A percentile compares a stretch with the other conserved stretches of the same genome.
Evolutionary conservation across 371 early-diverging fungal genomes (phyloP).

Genomic region (Aphelidium insulamus): DNA sequence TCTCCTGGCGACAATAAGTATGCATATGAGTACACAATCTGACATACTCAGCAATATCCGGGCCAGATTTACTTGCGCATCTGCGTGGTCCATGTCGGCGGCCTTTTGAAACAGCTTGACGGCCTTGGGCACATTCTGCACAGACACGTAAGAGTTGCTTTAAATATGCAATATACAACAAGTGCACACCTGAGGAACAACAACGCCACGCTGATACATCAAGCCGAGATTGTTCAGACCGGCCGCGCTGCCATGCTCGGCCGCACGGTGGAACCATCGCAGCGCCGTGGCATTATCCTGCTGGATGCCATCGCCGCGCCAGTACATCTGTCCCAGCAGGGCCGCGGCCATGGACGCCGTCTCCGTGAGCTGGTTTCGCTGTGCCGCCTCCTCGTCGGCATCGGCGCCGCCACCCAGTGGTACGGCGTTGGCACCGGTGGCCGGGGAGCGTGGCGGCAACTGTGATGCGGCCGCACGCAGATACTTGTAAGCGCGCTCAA

Average conservation of each 20-base stretch:
- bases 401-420: too few species aligned
- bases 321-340: slow-evolving; percentile 60
- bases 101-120: slow-evolving; percentile 24
- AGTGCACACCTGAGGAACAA: slow-evolving; percentile 15
- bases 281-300: slow-evolving; percentile 30
- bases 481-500: slow-evolving; percentile 30
- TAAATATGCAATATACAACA: slow-evolving; percentile 9
- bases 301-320: slow-evolving; percentile 74
- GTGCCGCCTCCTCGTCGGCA: too few species aligned
- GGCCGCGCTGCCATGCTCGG: slow-evolving; percentile 26
- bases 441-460: slow-evolving; percentile 5
- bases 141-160: slow-evolving; percentile 1
- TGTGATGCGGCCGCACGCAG: slow-evolving; percentile 9
- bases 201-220: slow-evolving; percentile 51
- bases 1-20: slow-evolving; percentile 1
- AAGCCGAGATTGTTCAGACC: slow-evolving; percentile 50
- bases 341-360: too few species aligned
- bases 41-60: slow-evolving; percentile 5
- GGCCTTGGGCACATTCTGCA: slow-evolving; percentile 1
- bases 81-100: slow-evolving; percentile 14
- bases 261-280: slow-evolving; percentile 49
- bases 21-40: slow-evolving; percentile 3
- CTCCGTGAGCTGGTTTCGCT: too few species aligned
- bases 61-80: slow-evolving; percentile 22
- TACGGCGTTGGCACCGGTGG: slow-evolving; percentile 2